Evolutionary conservation across 306 rosid genomes (phyloP), one percentile per base, ranked within the genome.

Genomic region (Lithocarpus polystachyus): DNA sequence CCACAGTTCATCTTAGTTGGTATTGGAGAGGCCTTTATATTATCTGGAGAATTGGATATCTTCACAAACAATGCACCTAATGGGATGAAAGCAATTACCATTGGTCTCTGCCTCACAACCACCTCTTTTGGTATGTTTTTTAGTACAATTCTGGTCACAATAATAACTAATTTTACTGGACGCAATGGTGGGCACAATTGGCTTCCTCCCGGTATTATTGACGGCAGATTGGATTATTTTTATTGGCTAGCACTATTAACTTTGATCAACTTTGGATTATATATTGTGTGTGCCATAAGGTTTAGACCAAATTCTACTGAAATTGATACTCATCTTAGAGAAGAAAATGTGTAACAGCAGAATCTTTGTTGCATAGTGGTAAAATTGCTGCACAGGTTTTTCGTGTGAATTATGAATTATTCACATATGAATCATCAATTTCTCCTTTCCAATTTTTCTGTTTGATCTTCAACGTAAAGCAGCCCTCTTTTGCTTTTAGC

Each of bases 1-100:
- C 59, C 75, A 13, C 75, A 71, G 22, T 71, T 48, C 57, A 10
- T 71, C 35, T 45, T 71, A 56, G 75, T 71, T 13, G 75, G 75
- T 13, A 40, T 23, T 3, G 75, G 31, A 3, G 68, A 61, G 31
- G 68, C 68, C 20, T 61, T 61, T 24, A 61, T 61, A 7, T 61
- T 18, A 6, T n/a, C 68, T n/a, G 68, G 68, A 20, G 26, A 61
- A 24, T 12, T 61, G 12, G 68, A 19, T 24, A 23, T 61, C 68
- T 61, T 61, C 26, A 23, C 14, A 23, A 61, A 5, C 12, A 12
- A 61, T 10, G 7, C 68, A n/a, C 68, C 68, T 4, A 23, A 61
- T 1, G 68, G 68, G 24, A 61, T 61, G 68, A 61, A 61, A 61
- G 31, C 68, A 24, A 61, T 61, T 0, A 20, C 28, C 31, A 61